phyloP scores from a whole-genome alignment of 1,284 basidiomycete species.

The Vanrija humicola region DNA sequence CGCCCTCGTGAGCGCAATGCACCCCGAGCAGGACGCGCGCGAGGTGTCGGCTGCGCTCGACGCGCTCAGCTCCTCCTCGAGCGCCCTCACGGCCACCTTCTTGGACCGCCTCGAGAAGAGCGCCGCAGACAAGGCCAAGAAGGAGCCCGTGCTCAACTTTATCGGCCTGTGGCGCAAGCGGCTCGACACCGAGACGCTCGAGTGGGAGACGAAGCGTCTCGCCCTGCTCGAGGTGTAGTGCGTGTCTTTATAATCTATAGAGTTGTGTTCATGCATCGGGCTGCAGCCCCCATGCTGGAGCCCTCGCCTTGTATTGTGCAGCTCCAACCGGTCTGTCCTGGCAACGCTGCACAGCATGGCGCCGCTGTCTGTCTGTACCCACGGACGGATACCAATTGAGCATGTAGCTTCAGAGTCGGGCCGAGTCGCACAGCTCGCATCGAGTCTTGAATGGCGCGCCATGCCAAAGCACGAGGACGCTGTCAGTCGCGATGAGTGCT shows the following conservation, averaged over 20 bases:
- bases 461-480: too few relatives aligned
- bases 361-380: too few relatives aligned
- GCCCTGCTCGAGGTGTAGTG: constrained; percentile 10
- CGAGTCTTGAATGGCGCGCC: too few relatives aligned
- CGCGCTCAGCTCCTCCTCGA: constrained; percentile 16
- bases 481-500: too few relatives aligned
- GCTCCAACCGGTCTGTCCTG: too few relatives aligned
- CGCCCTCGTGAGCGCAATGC: constrained; percentile 30
- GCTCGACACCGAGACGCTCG: constrained; percentile 22
- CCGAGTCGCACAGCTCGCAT: too few relatives aligned
- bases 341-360: too few relatives aligned
- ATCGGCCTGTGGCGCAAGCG: constrained; percentile 28
- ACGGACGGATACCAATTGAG: too few relatives aligned
- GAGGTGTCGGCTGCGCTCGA: constrained; percentile 27
- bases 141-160: constrained; percentile 12
- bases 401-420: too few relatives aligned
- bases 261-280: background rate
- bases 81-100: constrained; percentile 9
- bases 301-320: too few relatives aligned
- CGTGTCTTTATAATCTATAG: constrained; percentile 14
- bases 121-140: constrained; percentile 3
- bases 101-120: background rate
- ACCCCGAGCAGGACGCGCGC: constrained; percentile 34
- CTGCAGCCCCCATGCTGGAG: too few relatives aligned
- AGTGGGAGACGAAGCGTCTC: constrained; percentile 28